Evolutionary conservation across 768 basidiomycete genomes (phyloP).

Genomic region (Sarcodon sp.): DNA sequence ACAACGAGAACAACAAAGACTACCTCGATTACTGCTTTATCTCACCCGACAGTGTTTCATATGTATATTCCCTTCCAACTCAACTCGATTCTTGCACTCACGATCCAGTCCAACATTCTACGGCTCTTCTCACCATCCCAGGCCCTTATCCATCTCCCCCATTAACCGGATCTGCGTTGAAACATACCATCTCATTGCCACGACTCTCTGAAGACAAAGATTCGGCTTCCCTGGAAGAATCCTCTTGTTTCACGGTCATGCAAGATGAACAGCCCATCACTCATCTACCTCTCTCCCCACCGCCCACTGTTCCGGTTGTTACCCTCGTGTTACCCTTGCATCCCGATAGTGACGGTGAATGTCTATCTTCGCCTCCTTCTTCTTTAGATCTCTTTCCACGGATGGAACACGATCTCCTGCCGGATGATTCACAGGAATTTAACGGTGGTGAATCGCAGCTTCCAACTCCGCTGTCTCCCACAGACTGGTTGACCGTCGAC

Average conservation of each 20-base stretch:
- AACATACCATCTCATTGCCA: slow-evolving; percentile 10
- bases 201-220: slow-evolving; percentile 4
- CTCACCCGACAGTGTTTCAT: background rate
- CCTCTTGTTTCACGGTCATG: background rate
- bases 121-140: background rate
- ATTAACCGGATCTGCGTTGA: slow-evolving; percentile 10
- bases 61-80: background rate
- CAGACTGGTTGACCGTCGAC: background rate
- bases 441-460: background rate
- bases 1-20: background rate
- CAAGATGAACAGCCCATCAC: background rate
- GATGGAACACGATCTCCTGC: background rate
- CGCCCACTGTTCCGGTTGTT: background rate
- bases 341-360: background rate
- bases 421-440: too few relatives aligned
- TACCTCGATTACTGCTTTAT: background rate
- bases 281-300: background rate
- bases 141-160: slow-evolving; percentile 11
- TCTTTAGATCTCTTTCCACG: background rate
- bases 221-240: background rate
- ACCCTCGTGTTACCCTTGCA: background rate
- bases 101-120: background rate
- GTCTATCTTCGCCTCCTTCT: background rate
- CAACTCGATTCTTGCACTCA: background rate
- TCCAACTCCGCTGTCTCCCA: background rate